These are phyloP conservation scores for Psidium guajava DNA, from an alignment of 345 rosid species.

Conservation along the genomic window DNA sequence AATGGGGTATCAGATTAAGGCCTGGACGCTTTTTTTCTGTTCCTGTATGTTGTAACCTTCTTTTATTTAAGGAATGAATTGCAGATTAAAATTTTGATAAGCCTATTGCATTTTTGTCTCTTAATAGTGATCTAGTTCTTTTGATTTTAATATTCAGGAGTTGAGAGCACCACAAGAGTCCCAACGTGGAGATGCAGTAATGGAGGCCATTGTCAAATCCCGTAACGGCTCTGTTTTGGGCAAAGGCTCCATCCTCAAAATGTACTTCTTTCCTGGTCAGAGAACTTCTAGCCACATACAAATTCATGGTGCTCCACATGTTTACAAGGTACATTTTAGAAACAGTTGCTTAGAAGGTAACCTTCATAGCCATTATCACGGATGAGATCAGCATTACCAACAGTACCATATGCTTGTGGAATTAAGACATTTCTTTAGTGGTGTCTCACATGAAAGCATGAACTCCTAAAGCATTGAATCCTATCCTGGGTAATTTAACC, in stretches of 20 bases:
- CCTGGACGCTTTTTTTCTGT: constrained; percentile 84
- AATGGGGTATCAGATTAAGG: constrained; percentile 91
- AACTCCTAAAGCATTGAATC: background rate
- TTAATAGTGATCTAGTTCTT: background rate
- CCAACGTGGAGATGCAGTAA: constrained; percentile 90
- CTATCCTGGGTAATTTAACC: background rate
- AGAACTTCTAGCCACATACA: constrained; percentile 75
- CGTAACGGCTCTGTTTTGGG: constrained; percentile 91
- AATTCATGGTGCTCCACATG: constrained; percentile 87
- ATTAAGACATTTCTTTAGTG: background rate
- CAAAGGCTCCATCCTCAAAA: constrained; percentile 77
- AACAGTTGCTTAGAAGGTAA: background rate
- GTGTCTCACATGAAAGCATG: background rate
- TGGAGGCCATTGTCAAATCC: constrained; percentile 85
- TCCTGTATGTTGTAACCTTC: constrained; percentile 43
- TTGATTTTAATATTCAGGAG: constrained; percentile 41
- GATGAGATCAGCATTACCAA: background rate
- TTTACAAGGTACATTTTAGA: constrained; percentile 52
- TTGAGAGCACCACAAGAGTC: constrained; percentile 74
- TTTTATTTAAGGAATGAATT: background rate
- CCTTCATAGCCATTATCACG: background rate
- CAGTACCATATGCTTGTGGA: background rate
- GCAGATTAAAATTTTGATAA: background rate
- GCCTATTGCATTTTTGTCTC: background rate
- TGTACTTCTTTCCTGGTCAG: constrained; percentile 93